A percentile compares a stretch with the other conserved stretches of the same genome.
Conservation (phyloP, 805 yeast genomes). For the Wickerhamiella sergipiensis region DNA sequence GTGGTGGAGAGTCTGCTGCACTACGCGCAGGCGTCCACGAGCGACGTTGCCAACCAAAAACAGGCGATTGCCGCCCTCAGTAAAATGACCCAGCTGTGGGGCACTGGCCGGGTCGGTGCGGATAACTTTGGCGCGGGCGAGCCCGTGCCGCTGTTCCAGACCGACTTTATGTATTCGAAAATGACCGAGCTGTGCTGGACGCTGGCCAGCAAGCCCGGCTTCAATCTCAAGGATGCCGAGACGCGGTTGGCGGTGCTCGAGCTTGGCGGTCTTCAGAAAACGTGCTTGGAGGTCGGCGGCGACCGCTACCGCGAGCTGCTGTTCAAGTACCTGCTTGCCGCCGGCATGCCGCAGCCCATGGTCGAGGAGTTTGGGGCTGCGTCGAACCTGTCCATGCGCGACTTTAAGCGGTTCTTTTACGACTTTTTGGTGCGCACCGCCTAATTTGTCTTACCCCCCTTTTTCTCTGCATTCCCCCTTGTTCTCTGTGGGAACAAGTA, state of each 20-base stretch:
- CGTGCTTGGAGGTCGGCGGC: constrained; percentile 39
- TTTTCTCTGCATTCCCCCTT: too few species aligned
- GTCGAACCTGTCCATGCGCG: constrained; percentile 10
- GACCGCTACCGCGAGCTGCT: constrained; percentile 16
- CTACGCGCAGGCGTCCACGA: constrained; percentile 33
- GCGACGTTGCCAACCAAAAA: constrained; percentile 46
- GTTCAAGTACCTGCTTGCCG: constrained; percentile 11
- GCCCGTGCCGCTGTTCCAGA: constrained; percentile 56
- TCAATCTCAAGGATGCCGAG: constrained; percentile 67
- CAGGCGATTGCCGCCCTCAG: constrained; percentile 53
- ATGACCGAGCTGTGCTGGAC: constrained; percentile 59
- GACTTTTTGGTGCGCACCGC: constrained; percentile 7
- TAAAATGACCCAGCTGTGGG: constrained; percentile 49
- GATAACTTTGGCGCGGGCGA: constrained; percentile 36
- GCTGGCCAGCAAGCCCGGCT: constrained; percentile 60
- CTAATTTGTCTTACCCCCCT: too few species aligned
- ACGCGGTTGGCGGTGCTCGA: constrained; percentile 63
- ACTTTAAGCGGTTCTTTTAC: constrained; percentile 17
- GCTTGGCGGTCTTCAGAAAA: constrained; percentile 52
- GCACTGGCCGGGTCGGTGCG: constrained; percentile 45
- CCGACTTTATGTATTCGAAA: constrained; percentile 47
- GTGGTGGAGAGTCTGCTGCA: constrained; percentile 51
- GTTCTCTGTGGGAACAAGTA: too few species aligned
- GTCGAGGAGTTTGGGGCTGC: constrained; percentile 12
- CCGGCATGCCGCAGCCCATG: constrained; percentile 13